Evolutionary conservation across 1,284 basidiomycete genomes (phyloP), one percentile per base, ranked within the genome.

Genomic region (Trichosporon faecale): DNA sequence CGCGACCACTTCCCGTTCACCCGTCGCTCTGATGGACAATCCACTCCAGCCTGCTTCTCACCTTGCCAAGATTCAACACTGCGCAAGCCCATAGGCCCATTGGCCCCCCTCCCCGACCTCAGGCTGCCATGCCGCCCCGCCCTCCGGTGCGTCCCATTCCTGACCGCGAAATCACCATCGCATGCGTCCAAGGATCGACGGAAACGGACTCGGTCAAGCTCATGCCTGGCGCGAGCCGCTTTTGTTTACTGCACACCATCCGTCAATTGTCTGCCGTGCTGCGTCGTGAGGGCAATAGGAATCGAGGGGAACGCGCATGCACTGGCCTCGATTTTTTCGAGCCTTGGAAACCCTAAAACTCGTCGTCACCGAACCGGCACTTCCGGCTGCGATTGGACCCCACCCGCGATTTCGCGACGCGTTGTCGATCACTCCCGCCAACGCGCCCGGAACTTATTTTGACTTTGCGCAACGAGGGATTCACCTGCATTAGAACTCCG

Each of bases 371-470:
- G 57, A 31, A 61, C 27, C 29, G 57, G 21, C 7, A 61, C 29
- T 2, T 7, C 27, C 16, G 29, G 8, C 27, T n/a, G 18, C 57
- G 18, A 61, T 31, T 61, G 27, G 57, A 18, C 29, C 12, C 18
- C 57, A 7, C 16, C 57, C 57, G 57, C 57, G 29, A 25, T 61
- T 31, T 31, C 57, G 57, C 57, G 57, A 61, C 57, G 57, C 57
- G 57, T 61, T 61, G 57, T 61, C 57, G 57, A 61, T 61, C 57
- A 31, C 57, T 29, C 57, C 57, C 29, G 57, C 29, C 57, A 6
- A n/a, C 57, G 29, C 57, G 57, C 57, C 57, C 57, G 57, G 57
- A 31, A 61, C 57, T 31, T 61, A 61, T 61, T 61, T 61, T 33
- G 57, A 31, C 57, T 61, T 33, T 33, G 27, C 16, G 18, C 7